A percentile compares a stretch with the other conserved stretches of the same genome.
These are phyloP conservation scores for Nicotiana knightiana DNA, from an alignment of 257 asterid species.

Conservation along the genomic window DNA sequence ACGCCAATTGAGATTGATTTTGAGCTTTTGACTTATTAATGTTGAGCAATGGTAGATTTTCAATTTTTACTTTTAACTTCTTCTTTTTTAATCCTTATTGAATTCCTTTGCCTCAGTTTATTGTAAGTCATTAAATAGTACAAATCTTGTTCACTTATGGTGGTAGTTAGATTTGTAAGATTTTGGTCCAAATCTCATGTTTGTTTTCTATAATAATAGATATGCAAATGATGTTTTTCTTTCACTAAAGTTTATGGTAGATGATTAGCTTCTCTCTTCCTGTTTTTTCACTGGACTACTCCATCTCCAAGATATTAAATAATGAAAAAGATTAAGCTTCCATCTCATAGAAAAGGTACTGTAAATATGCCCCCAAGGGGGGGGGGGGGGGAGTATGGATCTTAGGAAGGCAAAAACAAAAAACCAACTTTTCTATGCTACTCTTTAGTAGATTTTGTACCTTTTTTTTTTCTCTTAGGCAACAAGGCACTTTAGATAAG, in stretches of 20 bases:
- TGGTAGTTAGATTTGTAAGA: constrained; percentile 28
- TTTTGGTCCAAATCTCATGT: not conserved
- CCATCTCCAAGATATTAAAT: too few species aligned
- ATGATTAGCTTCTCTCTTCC: too few species aligned
- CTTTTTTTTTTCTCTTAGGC: too few species aligned
- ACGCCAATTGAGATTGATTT: not conserved
- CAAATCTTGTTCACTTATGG: constrained; percentile 13
- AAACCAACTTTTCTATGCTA: too few species aligned
- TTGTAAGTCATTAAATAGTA: constrained; percentile 13
- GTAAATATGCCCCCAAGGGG: not conserved
- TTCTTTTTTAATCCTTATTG: not conserved
- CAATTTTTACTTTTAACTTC: not conserved
- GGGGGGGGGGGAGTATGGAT: not conserved
- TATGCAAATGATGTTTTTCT: not conserved
- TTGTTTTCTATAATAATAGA: not conserved
- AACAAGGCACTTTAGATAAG: too few species aligned
- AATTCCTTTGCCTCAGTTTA: not conserved
- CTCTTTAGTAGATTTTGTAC: not conserved
- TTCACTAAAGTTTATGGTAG: too few species aligned
- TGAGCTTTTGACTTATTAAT: constrained; percentile 9
- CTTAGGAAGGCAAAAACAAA: not conserved
- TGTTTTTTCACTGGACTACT: too few species aligned
- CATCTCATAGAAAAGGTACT: not conserved
- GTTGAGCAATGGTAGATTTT: constrained; percentile 15
- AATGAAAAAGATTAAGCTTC: not conserved